phyloP scores from a whole-genome alignment of 495 filamentous ascomycete species.

The Aspergillus saccharolyticus region DNA sequence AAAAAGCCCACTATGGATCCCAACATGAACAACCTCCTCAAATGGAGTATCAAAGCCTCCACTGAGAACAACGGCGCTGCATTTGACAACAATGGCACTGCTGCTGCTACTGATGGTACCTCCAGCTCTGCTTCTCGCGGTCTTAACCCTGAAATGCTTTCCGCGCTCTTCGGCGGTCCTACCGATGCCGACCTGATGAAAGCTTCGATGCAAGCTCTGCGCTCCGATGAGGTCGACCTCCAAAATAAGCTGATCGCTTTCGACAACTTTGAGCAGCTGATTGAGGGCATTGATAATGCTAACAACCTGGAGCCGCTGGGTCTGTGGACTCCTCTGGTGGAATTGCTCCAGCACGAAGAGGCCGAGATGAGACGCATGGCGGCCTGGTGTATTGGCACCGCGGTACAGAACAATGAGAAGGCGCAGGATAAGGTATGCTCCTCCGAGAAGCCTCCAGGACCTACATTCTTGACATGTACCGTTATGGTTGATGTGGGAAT shows the following conservation, averaged over 20 bases:
- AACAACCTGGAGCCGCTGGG: slow-evolving; percentile 77
- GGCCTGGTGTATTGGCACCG: slow-evolving; percentile 88
- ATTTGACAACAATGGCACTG: slow-evolving; percentile 21
- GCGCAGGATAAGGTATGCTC: slow-evolving; percentile 65
- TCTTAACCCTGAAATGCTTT: slow-evolving; percentile 62
- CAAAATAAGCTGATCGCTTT: slow-evolving; percentile 82
- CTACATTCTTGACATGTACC: no score
- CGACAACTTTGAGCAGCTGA: slow-evolving; percentile 91
- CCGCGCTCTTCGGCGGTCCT: slow-evolving; percentile 70
- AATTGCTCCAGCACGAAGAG: slow-evolving; percentile 61
- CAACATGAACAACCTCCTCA: slow-evolving; percentile 72
- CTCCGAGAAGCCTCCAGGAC: slow-evolving; percentile 9
- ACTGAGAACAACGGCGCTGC: slow-evolving; percentile 22
- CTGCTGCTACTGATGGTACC: background rate
- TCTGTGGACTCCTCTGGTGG: slow-evolving; percentile 75
- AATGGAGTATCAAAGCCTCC: slow-evolving; percentile 90
- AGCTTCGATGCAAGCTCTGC: slow-evolving; percentile 69
- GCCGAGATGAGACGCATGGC: slow-evolving; percentile 70
- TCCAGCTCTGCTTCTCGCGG: slow-evolving; percentile 30
- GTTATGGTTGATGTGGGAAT: no score
- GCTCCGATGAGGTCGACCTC: slow-evolving; percentile 56
- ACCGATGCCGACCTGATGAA: slow-evolving; percentile 89
- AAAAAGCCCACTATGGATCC: slow-evolving; percentile 44
- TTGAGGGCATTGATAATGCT: slow-evolving; percentile 91
- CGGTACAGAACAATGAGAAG: slow-evolving; percentile 90